Percentiles rank a stretch among this genome's conserved stretches.
phyloP scores from a whole-genome alignment of 1,139 yeast genomes.

The Hansenula anomala region DNA sequence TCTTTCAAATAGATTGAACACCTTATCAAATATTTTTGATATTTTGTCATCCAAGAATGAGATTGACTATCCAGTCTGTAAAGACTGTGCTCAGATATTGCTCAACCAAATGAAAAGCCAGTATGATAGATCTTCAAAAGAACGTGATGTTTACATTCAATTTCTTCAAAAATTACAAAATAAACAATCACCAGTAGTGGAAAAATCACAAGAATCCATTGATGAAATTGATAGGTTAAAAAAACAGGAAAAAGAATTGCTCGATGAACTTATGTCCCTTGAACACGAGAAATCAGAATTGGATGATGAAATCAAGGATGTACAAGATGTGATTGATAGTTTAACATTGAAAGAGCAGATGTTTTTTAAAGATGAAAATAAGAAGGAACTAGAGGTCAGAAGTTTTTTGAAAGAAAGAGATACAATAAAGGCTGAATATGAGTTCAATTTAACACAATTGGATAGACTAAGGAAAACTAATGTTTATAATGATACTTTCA shows the following conservation, averaged over 20 bases:
- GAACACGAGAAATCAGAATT: conserved; percentile 39
- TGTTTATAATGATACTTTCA: conserved; percentile 76
- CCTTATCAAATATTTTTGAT: conserved; percentile 60
- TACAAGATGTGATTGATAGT: conserved; percentile 37
- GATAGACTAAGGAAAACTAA: conserved; percentile 71
- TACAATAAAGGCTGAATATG: conserved; percentile 58
- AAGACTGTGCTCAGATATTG: conserved; percentile 72
- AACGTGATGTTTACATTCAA: conserved; percentile 72
- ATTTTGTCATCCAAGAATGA: conserved; percentile 66
- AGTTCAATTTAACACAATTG: conserved; percentile 55
- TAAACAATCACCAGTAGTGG: conserved; percentile 37
- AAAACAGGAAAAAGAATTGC: conserved; percentile 31
- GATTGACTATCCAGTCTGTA: conserved; percentile 85
- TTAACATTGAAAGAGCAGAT: conserved; percentile 40
- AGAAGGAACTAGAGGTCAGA: conserved; percentile 43
- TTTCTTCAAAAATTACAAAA: conserved; percentile 67
- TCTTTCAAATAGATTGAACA: conserved; percentile 36
- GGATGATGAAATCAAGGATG: conserved; percentile 32
- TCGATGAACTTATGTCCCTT: conserved; percentile 39
- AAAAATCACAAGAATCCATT: conserved; percentile 31
- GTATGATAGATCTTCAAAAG: conserved; percentile 70
- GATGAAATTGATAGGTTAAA: conserved; percentile 28
- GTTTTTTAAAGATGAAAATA: conserved; percentile 44
- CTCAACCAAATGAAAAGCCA: conserved; percentile 64
- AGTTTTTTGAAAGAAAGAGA: conserved; percentile 49